Base-by-base conservation (phyloP, 2,329 filamentous ascomycete species). In the Aureobasidium uvarum region DNA sequence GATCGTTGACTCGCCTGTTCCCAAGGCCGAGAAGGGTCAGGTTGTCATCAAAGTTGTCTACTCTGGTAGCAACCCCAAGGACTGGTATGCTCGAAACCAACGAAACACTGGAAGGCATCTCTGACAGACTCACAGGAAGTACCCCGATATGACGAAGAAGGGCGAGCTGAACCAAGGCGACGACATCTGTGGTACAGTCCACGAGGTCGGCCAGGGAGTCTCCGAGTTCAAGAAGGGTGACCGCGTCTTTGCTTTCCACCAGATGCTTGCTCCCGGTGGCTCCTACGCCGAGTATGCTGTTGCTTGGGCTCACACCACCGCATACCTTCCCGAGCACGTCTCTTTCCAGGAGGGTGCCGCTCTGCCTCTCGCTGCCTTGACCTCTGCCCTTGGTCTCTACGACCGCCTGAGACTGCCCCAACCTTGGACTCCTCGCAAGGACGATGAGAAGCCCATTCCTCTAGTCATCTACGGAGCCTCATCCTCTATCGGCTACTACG, bases 231-330 rank as follows among this genome's bases (percentile, higher is more conserved):
- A 81, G 67, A 75, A 76, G 0, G 85, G 84, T 38, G 84, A 86
- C 72, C 80, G 83, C 18, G 84, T 86, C 1, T 81, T 82, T 10
- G 83, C 81, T 3, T 85, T 85, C 75, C 80, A 82, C 68, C 73
- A 76, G 67, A 86, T 88, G 80, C 69, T 74, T 50, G 75, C 76
- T 0, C 77, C 80, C 0, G 72, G 79, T 41, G 86, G 86, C 2
- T 81, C 78, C 8, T 89, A 82, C 67, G 86, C 86, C 3, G 85
- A 88, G 70, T 89, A 88, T 68, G 83, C 85, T 2, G 74, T 88
- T 13, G 81, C 82, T 0, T 82, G 78, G 74, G 78, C 80, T 39
- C 78, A 83, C 69, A 84, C 84, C 0, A 86, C 85, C 0, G 86
- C 87, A 70, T 82, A 81, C 68, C 75, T 86, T 20, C 82, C 84